phyloP scores from a whole-genome alignment of 345 rosid genomes.

The Ceriops tagal region DNA sequence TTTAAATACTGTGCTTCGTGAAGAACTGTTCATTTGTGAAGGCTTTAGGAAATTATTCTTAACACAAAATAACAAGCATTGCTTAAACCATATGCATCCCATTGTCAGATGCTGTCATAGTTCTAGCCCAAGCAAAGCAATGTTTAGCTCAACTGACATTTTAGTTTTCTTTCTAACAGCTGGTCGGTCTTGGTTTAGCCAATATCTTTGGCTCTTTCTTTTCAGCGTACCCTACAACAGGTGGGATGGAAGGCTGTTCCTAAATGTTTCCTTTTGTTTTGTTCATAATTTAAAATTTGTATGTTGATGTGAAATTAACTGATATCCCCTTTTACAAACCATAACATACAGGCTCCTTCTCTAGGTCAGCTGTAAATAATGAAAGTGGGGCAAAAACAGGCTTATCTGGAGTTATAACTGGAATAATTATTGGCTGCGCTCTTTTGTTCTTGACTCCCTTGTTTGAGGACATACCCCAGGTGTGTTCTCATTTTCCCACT shows the following conservation, averaged over 20 bases:
- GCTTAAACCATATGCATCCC: too few species aligned
- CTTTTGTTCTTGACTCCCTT: constrained; percentile 81
- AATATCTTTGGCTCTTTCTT: constrained; percentile 86
- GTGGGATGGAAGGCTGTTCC: constrained; percentile 40
- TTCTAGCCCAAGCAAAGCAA: neutral
- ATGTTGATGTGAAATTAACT: neutral
- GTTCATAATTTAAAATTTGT: neutral
- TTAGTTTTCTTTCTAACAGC: constrained; percentile 38
- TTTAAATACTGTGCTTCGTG: neutral
- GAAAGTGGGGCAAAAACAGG: constrained; percentile 97
- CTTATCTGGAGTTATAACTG: constrained; percentile 74
- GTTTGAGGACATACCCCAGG: constrained; percentile 91
- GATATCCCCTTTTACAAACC: constrained; percentile 15
- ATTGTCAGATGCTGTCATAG: neutral
- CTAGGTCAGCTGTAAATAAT: constrained; percentile 96
- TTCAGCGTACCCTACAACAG: constrained; percentile 90
- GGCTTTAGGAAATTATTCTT: too few species aligned
- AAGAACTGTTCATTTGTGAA: neutral
- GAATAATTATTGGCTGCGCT: constrained; percentile 78
- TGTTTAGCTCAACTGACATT: neutral
- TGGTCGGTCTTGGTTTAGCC: constrained; percentile 96
- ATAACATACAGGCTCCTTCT: constrained; percentile 75
- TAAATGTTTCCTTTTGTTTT: constrained; percentile 2
- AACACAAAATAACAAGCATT: too few species aligned
- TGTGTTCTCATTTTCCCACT: constrained; percentile 26